These are phyloP conservation scores for Lenwebbia sp. DNA, from an alignment of 345 rosid genomes.

Conservation along the genomic window DNA sequence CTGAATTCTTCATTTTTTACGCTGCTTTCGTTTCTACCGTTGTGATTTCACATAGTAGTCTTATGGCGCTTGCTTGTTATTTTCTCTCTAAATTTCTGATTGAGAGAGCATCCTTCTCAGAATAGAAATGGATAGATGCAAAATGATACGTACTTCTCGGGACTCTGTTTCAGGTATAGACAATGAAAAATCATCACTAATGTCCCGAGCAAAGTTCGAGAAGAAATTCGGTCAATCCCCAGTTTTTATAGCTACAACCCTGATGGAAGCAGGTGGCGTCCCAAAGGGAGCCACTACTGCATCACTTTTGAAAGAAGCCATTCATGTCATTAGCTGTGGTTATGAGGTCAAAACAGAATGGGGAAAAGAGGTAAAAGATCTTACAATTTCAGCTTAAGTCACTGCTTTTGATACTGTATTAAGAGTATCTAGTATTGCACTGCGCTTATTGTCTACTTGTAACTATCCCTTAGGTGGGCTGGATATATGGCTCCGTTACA, in stretches of 20 bases:
- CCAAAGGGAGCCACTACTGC: constrained; percentile 37
- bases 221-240: constrained; percentile 53
- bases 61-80: background rate
- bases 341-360: constrained; percentile 69
- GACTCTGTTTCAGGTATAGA: constrained; percentile 21
- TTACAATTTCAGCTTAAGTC: background rate
- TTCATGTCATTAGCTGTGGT: constrained; percentile 61
- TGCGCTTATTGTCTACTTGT: background rate
- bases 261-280: constrained; percentile 45
- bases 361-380: constrained; percentile 44
- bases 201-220: constrained; percentile 42
- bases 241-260: constrained; percentile 36
- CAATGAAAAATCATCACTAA: constrained; percentile 29
- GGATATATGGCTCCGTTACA: constrained; percentile 80
- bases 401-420: background rate
- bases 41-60: background rate
- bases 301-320: constrained; percentile 57
- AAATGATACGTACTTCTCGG: background rate
- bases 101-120: background rate
- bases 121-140: background rate
- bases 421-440: background rate
- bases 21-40: background rate
- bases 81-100: background rate
- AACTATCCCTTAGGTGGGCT: constrained; percentile 35
- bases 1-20: background rate